Evolutionary conservation across 768 basidiomycete genomes (phyloP), one percentile per base, ranked within the genome.

Genomic region (Pisolithus orientalis): DNA sequence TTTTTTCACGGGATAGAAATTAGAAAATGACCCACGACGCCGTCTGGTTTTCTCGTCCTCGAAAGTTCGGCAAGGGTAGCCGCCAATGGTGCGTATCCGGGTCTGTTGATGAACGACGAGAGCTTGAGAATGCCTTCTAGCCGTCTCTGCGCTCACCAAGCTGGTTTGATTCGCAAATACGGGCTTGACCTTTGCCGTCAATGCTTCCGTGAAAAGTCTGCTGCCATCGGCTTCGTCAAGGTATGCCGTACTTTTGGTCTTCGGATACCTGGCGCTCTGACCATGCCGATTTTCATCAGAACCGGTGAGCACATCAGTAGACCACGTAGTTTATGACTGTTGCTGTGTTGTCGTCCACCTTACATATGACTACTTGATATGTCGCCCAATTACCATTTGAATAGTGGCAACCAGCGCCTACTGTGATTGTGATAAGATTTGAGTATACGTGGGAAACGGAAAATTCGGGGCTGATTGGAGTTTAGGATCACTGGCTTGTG

Each of bases 131-230:
- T 50, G 25, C 50, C 46, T 9, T 28, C 53, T 61, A 94, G 94
- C 80, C 93, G 94, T 67, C 89, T 92, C 65, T 96, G 94, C 65
- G 90, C 93, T 37, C 94, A 96, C 73, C 92, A 94, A 73, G 94
- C 92, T 64, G 94, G 94, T 86, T 83, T 96, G 71, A 93, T 96
- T 72, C 89, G 94, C 75, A 91, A 94, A 75, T 94, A 95, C 74
- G 93, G 94, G 53, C 84, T 95, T 61, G 92, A 95, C 76, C 87
- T 96, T 62, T 96, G 94, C 76, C 90, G 94, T 73, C 94, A 96
- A 74, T 96, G 94, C 76, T 96, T 95, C 88, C 89, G 94, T 62
- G 94, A 96, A 78, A 94, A 93, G 77, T 80, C 91, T 49, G 80
- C 85, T 61, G 86, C 88, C 55, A 96, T 96, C 63, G 94, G 94